A percentile compares a stretch with the other conserved stretches of the same genome.
These are phyloP conservation scores for Neoarthrinium moseri DNA, from an alignment of 2,329 filamentous ascomycete species.

Conservation along the genomic window DNA sequence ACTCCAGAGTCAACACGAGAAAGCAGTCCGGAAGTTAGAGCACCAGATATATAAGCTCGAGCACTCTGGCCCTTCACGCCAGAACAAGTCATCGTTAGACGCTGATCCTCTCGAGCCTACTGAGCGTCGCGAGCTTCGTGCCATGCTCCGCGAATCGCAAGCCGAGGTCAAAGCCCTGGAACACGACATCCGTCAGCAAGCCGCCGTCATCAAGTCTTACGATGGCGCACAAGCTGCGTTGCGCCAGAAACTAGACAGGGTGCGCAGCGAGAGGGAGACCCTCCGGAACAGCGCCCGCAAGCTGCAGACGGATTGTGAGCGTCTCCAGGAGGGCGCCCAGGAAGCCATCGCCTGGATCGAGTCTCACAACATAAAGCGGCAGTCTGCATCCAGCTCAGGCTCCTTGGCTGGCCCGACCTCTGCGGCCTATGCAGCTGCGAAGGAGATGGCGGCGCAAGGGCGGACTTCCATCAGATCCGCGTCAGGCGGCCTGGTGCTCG, in stretches of 20 bases:
- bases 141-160: slow-evolving; percentile 61
- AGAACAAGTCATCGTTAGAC: slow-evolving; percentile 22
- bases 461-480: slow-evolving; percentile 22
- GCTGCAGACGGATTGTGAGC: slow-evolving; percentile 49
- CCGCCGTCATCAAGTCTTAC: slow-evolving; percentile 60
- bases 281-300: slow-evolving; percentile 55
- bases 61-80: slow-evolving; percentile 17
- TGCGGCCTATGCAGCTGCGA: slow-evolving; percentile 15
- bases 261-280: slow-evolving; percentile 62
- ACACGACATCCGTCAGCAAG: slow-evolving; percentile 68
- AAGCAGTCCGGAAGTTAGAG: slow-evolving; percentile 30
- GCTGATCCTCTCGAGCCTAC: slow-evolving; percentile 36
- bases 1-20: slow-evolving; percentile 48
- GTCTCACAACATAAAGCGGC: slow-evolving; percentile 19
- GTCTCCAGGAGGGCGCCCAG: slow-evolving; percentile 39
- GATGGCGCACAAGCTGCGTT: slow-evolving; percentile 58
- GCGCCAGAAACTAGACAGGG: slow-evolving; percentile 66
- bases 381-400: not conserved
- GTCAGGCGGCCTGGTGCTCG: slow-evolving; percentile 50
- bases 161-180: slow-evolving; percentile 68
- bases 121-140: slow-evolving; percentile 59
- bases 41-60: slow-evolving; percentile 30
- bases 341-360: slow-evolving; percentile 35
- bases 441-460: slow-evolving; percentile 27
- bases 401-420: slow-evolving; percentile 5